Evolutionary conservation across 108 stramenopile species (phyloP).

Genomic region (Stephanodiscus minutulus): DNA sequence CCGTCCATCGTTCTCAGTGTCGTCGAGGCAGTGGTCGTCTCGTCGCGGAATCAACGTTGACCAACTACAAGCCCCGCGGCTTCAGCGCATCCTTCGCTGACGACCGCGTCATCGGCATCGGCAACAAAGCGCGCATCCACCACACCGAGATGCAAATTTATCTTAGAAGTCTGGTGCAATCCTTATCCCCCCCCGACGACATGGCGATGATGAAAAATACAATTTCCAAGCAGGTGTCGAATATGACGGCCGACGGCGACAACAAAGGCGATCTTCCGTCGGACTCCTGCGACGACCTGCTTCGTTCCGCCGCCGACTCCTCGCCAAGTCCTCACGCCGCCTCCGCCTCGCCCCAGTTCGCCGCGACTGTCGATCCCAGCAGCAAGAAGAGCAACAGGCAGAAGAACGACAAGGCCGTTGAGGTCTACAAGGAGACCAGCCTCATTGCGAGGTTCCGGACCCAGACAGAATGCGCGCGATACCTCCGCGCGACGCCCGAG

Average conservation of each 20-base stretch:
- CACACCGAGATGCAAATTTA: constrained; percentile 19
- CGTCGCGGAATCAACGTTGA: background rate
- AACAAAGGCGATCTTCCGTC: background rate
- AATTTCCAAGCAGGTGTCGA: background rate
- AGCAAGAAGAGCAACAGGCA: constrained; percentile 7
- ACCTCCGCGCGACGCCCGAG: constrained; percentile 46
- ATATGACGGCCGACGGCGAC: background rate
- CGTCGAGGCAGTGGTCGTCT: background rate
- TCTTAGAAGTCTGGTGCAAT: constrained; percentile 6
- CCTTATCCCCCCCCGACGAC: background rate
- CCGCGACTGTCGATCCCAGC: background rate
- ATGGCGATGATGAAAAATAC: background rate
- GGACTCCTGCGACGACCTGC: background rate
- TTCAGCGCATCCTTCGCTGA: background rate
- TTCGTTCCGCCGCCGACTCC: background rate
- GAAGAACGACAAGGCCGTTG: constrained; percentile 36
- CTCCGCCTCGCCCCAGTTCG: background rate
- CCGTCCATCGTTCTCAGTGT: background rate
- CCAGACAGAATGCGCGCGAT: constrained; percentile 45
- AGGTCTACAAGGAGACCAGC: constrained; percentile 17
- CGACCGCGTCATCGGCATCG: background rate
- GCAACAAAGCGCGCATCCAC: constrained; percentile 17
- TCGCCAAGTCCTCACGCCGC: background rate
- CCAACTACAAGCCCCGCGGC: background rate
- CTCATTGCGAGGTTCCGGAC: constrained; percentile 40